Conservation (phyloP, 2,329 filamentous ascomycete species). For the Pseudogymnoascus sp. region DNA sequence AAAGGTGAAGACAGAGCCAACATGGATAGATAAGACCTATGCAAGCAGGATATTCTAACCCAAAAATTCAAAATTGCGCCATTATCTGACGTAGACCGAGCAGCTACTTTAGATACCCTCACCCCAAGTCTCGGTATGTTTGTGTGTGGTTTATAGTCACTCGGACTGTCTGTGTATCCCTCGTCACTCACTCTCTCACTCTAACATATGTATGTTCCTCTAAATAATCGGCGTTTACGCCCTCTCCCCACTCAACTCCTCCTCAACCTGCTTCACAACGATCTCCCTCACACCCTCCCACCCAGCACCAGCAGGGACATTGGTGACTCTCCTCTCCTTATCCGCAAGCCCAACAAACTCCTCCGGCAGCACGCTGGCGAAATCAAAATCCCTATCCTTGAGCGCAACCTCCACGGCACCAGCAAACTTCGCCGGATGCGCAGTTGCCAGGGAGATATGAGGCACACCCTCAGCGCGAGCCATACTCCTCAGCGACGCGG, state of each 20-base stretch:
- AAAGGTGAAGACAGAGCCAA: background rate
- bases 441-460: slow-evolving; percentile 81
- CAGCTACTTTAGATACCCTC: background rate
- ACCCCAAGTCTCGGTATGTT: background rate
- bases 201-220: background rate
- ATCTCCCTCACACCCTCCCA: slow-evolving; percentile 71
- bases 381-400: slow-evolving; percentile 63
- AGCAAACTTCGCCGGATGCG: slow-evolving; percentile 92
- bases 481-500: slow-evolving; percentile 65
- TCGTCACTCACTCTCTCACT: background rate
- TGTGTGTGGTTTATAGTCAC: slow-evolving; percentile 3
- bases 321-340: slow-evolving; percentile 64
- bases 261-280: slow-evolving; percentile 64
- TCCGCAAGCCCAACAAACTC: slow-evolving; percentile 76
- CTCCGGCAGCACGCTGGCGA: slow-evolving; percentile 66
- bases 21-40: background rate
- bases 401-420: slow-evolving; percentile 76
- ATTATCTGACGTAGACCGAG: slow-evolving; percentile 5
- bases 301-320: slow-evolving; percentile 53
- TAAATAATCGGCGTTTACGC: background rate
- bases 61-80: slow-evolving; percentile 7
- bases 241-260: slow-evolving; percentile 40
- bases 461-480: slow-evolving; percentile 42
- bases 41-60: background rate
- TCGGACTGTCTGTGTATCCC: background rate